Evolutionary conservation across 371 early-diverging fungal genomes (phyloP), one percentile per base, ranked within the genome.

Genomic region (Actinomucor elegans): DNA sequence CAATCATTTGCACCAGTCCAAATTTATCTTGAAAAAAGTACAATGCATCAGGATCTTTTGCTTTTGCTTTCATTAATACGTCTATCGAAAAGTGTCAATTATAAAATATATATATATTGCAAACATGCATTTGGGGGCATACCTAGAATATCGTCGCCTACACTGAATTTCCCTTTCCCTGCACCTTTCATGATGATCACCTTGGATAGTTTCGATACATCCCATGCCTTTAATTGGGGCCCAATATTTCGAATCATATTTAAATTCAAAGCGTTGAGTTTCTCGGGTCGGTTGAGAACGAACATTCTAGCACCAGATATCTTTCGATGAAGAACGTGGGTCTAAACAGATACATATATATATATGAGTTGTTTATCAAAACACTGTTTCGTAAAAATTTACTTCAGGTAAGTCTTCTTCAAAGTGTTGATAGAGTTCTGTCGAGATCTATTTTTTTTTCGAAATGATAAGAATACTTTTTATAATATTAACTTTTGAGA

Each of bases 101-200:
- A 35, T 33, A 21, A 21, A 11, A 45, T 21, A 59, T 29, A n/a
- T n/a, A n/a, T n/a, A n/a, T n/a, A n/a, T n/a, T n/a, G 14, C 20
- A 36, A 28, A 29, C 29, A 8, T 44, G 20, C 10, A 45, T n/a
- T n/a, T n/a, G n/a, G n/a, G 18, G 18, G 11, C 29, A 32, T 70
- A 86, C 82, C 67, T 63, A 89, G 85, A 18, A 98, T 93, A 73
- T 98, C 99, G 28, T 98, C 99, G 10, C 99, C 98, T 9, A 95
- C 94, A 70, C 98, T 96, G 63, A 96, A 97, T 29, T 91, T 93
- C 44, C 82, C 81, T 21, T 77, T 77, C 29, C 87, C 90, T 20
- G 75, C 79, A 1, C 86, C 84, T 49, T 90, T 89, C 58, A 97
- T 61, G 17, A 97, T 69, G 50, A 97, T 91, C 28, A 94, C 88